Conservation (phyloP, 2,329 filamentous ascomycete genomes). For the Ophiocordyceps camponoti-saundersi region DNA sequence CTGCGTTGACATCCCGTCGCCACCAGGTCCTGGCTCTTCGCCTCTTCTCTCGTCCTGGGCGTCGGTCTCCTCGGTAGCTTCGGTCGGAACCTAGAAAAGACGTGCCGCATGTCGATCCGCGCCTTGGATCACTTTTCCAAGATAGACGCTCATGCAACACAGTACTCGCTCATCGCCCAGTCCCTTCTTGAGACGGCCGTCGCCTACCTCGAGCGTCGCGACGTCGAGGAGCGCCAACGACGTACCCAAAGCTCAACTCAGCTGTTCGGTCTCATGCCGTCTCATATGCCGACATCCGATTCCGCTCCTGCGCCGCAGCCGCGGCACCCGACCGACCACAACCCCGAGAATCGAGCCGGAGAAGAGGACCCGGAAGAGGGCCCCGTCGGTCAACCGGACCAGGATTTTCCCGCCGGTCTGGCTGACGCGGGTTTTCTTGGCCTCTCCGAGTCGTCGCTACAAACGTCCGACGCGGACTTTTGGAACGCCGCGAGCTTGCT, state of each 20-base stretch:
- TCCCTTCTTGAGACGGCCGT: slow-evolving; percentile 28
- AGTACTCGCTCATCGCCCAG: slow-evolving; percentile 36
- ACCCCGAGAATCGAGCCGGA: not conserved
- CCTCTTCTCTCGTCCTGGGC: slow-evolving; percentile 32
- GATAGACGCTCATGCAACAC: slow-evolving; percentile 29
- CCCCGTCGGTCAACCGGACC: not conserved
- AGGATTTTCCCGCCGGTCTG: not conserved
- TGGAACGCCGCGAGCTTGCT: slow-evolving; percentile 15
- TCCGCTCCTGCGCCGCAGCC: not conserved
- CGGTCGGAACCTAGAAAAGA: slow-evolving; percentile 32
- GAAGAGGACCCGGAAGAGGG: not conserved
- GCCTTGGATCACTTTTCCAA: slow-evolving; percentile 31
- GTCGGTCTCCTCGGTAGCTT: slow-evolving; percentile 33
- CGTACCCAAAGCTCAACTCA: slow-evolving; percentile 33
- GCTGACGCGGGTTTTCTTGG: slow-evolving; percentile 21
- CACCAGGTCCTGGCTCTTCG: slow-evolving; percentile 34
- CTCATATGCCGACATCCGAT: not conserved
- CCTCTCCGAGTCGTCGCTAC: slow-evolving; percentile 18
- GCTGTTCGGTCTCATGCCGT: slow-evolving; percentile 30
- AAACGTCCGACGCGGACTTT: slow-evolving; percentile 23
- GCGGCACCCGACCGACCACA: not conserved
- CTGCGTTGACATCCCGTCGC: not conserved
- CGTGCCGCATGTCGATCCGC: slow-evolving; percentile 27
- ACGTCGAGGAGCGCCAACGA: slow-evolving; percentile 26
- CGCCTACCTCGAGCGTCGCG: slow-evolving; percentile 28